A percentile compares a stretch with the other conserved stretches of the same genome.
Conservation (phyloP, 495 filamentous ascomycete genomes). For the Neurospora sp. region DNA sequence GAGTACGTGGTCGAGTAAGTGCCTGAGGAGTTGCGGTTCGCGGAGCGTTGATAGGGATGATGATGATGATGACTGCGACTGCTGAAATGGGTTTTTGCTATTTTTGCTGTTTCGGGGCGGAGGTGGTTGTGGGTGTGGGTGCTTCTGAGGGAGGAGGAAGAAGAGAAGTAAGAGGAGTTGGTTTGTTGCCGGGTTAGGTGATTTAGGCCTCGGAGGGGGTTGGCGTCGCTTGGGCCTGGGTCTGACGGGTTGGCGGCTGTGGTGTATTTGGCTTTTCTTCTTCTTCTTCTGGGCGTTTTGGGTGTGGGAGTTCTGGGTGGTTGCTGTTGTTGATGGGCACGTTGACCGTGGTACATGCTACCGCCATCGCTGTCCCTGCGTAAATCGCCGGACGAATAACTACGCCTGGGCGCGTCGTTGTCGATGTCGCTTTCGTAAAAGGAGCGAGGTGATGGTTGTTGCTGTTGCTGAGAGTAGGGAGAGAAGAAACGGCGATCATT, state of each 20-base stretch:
- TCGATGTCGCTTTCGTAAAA: slow-evolving; percentile 39
- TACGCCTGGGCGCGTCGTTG: slow-evolving; percentile 25
- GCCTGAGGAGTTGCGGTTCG: not conserved
- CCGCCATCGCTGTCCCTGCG: not conserved
- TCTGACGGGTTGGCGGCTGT: not conserved
- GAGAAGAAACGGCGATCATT: slow-evolving; percentile 3
- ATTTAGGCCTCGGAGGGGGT: not conserved
- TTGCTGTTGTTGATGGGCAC: slow-evolving; percentile 6
- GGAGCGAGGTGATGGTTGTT: slow-evolving; percentile 1
- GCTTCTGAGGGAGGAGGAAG: not conserved
- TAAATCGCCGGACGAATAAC: not conserved
- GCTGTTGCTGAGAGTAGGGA: not conserved
- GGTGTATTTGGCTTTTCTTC: not conserved
- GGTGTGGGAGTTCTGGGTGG: slow-evolving; percentile 5
- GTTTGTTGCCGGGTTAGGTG: not conserved
- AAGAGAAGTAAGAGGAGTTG: not conserved
- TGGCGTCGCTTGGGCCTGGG: not conserved
- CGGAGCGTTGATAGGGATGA: not conserved
- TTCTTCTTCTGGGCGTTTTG: not conserved
- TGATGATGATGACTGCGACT: not conserved
- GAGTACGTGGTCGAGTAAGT: not conserved
- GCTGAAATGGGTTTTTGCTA: not conserved
- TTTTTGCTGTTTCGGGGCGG: slow-evolving; percentile 7
- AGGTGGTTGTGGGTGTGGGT: not conserved
- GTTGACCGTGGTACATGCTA: not conserved